Base-by-base conservation (phyloP, 169 alveolate genomes). In the Amoebophrya sp. region DNA sequence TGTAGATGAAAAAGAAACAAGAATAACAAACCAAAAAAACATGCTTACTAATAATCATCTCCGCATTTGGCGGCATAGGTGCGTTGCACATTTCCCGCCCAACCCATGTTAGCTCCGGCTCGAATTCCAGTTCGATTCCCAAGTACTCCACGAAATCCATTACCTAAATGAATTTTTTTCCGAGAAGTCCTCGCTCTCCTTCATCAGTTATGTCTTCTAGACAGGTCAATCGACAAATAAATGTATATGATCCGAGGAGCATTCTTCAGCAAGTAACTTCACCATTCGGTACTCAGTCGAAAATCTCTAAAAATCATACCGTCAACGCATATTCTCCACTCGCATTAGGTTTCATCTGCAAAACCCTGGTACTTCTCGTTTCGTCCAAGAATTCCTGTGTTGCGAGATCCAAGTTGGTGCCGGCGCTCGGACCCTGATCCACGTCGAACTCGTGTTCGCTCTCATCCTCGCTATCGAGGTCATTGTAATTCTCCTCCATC, bases 21-120 rank as follows among this genome's bases (percentile, higher is more conserved):
- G n/a, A n/a, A n/a, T n/a, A n/a, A n/a, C n/a, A n/a, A n/a, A 47
- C 65, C 65, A 47, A 47, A 47, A 47, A 47, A 36, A 33, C 41
- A 78, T 40, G 33, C 3, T 89, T 40, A 41, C 92, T 89, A 39
- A 89, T 3, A 10, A 41, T 3, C 65, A 40, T 89, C 10, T 89
- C 92, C n/a, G 92, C 78, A 40, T n/a, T 83, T 26, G 94, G 94
- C 29, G 94, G 94, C 94, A 93, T 93, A 6, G 94, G 94, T 41
- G 93, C 92, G 12, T 92, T 92, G 54, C 91, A 89, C 94, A 93
- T 93, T 53, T 93, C 94, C 78, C 94, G 24, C 29, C 93, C 94
- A 29, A 93, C 92, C 94, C 94, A 93, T 0, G 93, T 33, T 0
- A 93, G 94, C 41, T 93, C 94, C 23, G 94, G 94, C 78, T 93